Conservation (phyloP, 768 basidiomycete genomes). For the Suillus sp. region DNA sequence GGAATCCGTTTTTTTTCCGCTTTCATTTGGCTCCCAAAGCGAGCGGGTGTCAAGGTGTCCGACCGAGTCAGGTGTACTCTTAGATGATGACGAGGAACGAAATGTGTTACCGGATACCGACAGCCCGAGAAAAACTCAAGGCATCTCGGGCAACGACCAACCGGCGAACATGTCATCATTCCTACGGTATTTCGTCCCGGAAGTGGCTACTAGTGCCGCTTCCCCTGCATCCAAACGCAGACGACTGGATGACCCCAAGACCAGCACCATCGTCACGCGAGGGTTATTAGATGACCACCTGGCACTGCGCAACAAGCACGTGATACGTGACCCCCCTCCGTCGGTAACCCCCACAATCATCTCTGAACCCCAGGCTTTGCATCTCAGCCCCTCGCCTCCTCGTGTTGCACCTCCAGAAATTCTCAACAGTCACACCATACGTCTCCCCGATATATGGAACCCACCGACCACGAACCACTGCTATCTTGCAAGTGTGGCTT, state of each 20-base stretch:
- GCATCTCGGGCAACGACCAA: not conserved
- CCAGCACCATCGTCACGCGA: not conserved
- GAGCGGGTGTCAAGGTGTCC: not conserved
- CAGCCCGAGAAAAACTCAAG: not conserved
- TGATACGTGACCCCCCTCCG: not conserved
- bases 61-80: too few species aligned
- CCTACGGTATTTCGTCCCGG: not conserved
- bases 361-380: not conserved
- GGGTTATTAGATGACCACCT: constrained; percentile 1
- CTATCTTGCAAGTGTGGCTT: constrained; percentile 68
- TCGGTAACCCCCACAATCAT: not conserved
- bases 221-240: not conserved
- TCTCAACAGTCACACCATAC: constrained; percentile 46
- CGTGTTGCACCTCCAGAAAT: constrained; percentile 43
- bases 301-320: not conserved
- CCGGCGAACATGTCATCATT: not conserved
- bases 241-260: not conserved
- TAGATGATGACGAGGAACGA: not conserved
- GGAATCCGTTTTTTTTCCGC: not conserved
- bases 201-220: not conserved
- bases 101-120: not conserved
- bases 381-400: constrained; percentile 14
- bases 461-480: constrained; percentile 47
- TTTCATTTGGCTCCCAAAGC: not conserved
- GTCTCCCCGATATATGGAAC: constrained; percentile 37